Evolutionary conservation across 2,329 filamentous ascomycete genomes (phyloP).

Genomic region (Nemania sp.): DNA sequence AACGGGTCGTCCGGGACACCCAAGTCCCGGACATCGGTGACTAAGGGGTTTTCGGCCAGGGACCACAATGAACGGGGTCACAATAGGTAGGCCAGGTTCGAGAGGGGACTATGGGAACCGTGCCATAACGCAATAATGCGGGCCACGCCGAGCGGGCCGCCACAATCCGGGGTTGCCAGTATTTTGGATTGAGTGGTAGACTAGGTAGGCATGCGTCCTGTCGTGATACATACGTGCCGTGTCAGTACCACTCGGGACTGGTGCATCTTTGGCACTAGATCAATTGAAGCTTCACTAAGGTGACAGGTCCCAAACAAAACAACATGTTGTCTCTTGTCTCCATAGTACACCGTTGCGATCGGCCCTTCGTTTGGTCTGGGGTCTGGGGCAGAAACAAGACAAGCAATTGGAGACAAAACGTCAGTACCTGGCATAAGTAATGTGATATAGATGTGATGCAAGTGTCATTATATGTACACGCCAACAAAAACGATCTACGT

Average conservation of each 20-base stretch:
- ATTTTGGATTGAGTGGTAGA: conserved; percentile 16
- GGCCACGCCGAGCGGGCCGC: conserved; percentile 2
- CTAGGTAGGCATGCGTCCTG: conserved; percentile 19
- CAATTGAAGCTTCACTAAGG: conserved; percentile 1
- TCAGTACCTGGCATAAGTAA: conserved; percentile 12
- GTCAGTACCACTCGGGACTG: conserved; percentile 8
- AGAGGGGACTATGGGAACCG: neutral
- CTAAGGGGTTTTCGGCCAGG: neutral
- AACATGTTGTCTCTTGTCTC: conserved; percentile 1
- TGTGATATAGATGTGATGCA: conserved; percentile 8
- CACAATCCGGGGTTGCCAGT: conserved; percentile 20
- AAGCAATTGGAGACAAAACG: conserved; percentile 10
- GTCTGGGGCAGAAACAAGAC: neutral
- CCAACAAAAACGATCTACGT: too few species aligned
- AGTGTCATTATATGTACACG: conserved; percentile 1
- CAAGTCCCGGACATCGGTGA: conserved; percentile 1
- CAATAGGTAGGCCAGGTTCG: conserved; percentile 1
- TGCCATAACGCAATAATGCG: too few species aligned
- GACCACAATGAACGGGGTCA: conserved; percentile 1
- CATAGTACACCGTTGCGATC: conserved; percentile 11
- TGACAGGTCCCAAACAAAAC: conserved; percentile 8
- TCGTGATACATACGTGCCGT: conserved; percentile 18
- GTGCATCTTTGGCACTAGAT: conserved; percentile 13
- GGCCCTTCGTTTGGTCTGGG: too few species aligned
- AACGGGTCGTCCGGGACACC: neutral